Evolutionary conservation across 148 eudicot species (phyloP).

Genomic region (Simmondsia chinensis): DNA sequence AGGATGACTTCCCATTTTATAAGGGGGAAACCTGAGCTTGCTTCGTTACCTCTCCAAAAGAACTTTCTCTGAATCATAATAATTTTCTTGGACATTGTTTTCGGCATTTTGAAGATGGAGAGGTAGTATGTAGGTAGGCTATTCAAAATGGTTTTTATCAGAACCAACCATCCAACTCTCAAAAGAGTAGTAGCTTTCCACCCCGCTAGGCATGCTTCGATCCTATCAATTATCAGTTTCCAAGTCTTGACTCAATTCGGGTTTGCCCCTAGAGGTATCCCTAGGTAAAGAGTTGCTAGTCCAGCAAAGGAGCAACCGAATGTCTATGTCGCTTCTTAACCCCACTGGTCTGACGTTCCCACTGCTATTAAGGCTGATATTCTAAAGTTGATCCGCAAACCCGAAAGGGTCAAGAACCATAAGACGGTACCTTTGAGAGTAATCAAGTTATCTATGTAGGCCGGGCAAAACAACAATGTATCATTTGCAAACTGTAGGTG

Average conservation of each 20-base stretch:
- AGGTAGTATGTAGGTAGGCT: neutral
- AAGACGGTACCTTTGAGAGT: no score
- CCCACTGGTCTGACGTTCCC: neutral
- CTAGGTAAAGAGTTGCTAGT: neutral
- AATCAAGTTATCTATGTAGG: no score
- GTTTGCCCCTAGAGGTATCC: neutral
- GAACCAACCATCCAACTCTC: neutral
- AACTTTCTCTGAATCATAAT: neutral
- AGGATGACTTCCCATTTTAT: neutral
- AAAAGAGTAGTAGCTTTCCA: neutral
- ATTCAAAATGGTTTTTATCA: neutral
- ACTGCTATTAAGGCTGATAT: neutral
- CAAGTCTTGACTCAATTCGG: neutral
- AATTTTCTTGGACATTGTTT: neutral
- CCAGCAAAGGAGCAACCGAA: neutral
- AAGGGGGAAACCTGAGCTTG: neutral
- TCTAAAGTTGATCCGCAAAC: neutral
- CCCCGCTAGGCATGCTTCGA: neutral
- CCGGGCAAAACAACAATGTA: neutral
- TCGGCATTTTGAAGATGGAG: neutral
- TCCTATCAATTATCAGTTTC: neutral
- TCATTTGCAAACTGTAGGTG: neutral
- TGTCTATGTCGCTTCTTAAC: neutral
- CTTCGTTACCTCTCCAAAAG: neutral
- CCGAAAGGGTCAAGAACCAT: neutral